phyloP scores from a whole-genome alignment of 371 early-diverging fungal species.

The Syncephalastrum racemosum region DNA sequence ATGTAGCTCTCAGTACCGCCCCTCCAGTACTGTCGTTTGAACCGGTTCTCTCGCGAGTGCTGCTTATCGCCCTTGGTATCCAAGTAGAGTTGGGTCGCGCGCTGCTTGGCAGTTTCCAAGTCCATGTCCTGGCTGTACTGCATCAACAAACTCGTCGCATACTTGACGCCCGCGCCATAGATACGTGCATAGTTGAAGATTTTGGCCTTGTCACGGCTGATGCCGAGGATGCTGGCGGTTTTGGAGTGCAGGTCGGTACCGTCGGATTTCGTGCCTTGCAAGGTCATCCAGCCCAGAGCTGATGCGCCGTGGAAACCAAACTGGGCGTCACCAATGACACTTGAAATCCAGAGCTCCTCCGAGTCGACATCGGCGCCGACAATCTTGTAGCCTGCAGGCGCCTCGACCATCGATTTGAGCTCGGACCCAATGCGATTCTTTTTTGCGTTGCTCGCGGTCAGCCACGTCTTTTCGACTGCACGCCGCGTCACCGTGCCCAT shows the following conservation, averaged over 20 bases:
- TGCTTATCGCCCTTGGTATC: slow-evolving; percentile 84
- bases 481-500: slow-evolving; percentile 98
- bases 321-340: slow-evolving; percentile 93
- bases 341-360: slow-evolving; percentile 97
- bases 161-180: slow-evolving; percentile 92
- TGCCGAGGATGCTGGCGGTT: slow-evolving; percentile 87
- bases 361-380: slow-evolving; percentile 98
- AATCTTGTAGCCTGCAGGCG: slow-evolving; percentile 82
- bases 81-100: slow-evolving; percentile 71
- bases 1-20: slow-evolving; percentile 95
- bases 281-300: slow-evolving; percentile 96
- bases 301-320: slow-evolving; percentile 93
- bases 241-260: slow-evolving; percentile 94
- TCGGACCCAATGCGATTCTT: slow-evolving; percentile 91
- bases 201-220: slow-evolving; percentile 90
- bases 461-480: slow-evolving; percentile 93
- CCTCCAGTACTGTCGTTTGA: slow-evolving; percentile 69
- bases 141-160: slow-evolving; percentile 78
- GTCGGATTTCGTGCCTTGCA: slow-evolving; percentile 90
- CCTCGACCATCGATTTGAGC: slow-evolving; percentile 84
- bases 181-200: slow-evolving; percentile 96
- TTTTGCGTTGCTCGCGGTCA: slow-evolving; percentile 95
- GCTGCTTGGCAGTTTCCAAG: slow-evolving; percentile 59
- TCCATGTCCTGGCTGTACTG: slow-evolving; percentile 81
- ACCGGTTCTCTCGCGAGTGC: slow-evolving; percentile 29